Evolutionary conservation across 805 yeast species (phyloP).

Genomic region (Blastobotrys muscicola): DNA sequence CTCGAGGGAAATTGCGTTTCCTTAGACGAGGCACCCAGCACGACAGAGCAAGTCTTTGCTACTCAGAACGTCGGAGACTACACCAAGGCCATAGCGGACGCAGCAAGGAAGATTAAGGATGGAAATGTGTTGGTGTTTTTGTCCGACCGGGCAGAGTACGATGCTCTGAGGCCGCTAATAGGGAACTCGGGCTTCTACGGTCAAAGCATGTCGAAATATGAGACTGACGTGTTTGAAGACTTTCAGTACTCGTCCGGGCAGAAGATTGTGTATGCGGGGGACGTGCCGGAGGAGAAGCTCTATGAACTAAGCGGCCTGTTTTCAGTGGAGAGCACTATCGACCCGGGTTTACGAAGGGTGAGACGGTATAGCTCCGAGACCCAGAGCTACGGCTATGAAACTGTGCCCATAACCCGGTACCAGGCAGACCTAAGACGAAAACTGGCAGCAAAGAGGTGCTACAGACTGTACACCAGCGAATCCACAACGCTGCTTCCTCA

Average conservation of each 20-base stretch:
- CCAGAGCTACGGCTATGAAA: conserved; percentile 29
- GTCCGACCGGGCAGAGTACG: no score
- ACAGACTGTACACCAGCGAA: conserved; percentile 6
- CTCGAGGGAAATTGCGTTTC: neutral
- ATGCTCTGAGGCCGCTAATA: no score
- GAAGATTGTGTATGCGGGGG: conserved; percentile 28
- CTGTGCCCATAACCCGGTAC: conserved; percentile 41
- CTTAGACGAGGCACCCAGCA: no score
- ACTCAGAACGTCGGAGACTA: conserved; percentile 35
- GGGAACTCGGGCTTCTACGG: no score
- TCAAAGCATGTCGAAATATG: no score
- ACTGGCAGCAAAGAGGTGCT: conserved; percentile 35
- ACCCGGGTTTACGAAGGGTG: conserved; percentile 65
- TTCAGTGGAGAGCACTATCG: conserved; percentile 47
- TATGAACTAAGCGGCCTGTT: conserved; percentile 34
- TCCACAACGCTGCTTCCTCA: conserved; percentile 76
- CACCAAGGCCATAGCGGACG: conserved; percentile 62
- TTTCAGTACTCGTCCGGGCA: neutral
- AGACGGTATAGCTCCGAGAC: conserved; percentile 30
- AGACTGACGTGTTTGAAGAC: no score
- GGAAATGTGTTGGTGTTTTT: conserved; percentile 60
- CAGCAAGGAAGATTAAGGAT: neutral
- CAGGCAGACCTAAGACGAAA: conserved; percentile 41
- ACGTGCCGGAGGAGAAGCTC: conserved; percentile 43
- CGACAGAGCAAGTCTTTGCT: conserved; percentile 60